Evolutionary conservation across 1,139 yeast species (phyloP).

Genomic region (Pichia sp.): DNA sequence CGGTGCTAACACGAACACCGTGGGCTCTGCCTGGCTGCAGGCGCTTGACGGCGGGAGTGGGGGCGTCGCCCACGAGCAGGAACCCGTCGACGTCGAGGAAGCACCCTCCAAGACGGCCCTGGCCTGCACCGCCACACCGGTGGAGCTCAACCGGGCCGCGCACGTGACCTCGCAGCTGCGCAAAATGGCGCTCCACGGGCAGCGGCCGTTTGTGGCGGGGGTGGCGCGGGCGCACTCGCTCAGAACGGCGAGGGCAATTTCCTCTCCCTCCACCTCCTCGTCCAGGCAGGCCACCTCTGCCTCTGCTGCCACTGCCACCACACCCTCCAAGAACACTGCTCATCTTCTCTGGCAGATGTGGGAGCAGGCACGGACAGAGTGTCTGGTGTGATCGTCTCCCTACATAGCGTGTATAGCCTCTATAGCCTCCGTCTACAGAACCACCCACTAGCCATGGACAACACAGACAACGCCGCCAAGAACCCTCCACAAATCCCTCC

Average conservation of each 20-base stretch:
- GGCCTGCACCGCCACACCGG: not conserved
- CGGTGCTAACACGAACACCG: not conserved
- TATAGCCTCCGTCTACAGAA: no score
- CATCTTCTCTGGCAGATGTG: constrained; percentile 2
- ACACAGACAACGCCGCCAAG: no score
- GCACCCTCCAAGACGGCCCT: not conserved
- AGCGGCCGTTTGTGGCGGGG: constrained; percentile 24
- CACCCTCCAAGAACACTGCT: not conserved
- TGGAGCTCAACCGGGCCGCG: constrained; percentile 28
- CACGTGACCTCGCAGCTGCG: constrained; percentile 28
- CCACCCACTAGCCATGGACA: no score
- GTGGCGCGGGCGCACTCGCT: not conserved
- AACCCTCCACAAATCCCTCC: no score
- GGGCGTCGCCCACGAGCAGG: no score
- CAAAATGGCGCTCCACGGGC: constrained; percentile 25
- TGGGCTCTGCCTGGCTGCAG: no score
- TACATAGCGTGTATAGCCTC: no score
- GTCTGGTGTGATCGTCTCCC: not conserved
- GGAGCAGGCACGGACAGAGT: not conserved
- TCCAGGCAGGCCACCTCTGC: no score
- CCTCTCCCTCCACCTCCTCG: no score
- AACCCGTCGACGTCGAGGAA: not conserved
- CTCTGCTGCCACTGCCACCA: not conserved
- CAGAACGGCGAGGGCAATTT: no score
- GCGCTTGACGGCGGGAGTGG: no score